phyloP scores from a whole-genome alignment of 2,329 filamentous ascomycete species.

The Grosmannia clavigera region DNA sequence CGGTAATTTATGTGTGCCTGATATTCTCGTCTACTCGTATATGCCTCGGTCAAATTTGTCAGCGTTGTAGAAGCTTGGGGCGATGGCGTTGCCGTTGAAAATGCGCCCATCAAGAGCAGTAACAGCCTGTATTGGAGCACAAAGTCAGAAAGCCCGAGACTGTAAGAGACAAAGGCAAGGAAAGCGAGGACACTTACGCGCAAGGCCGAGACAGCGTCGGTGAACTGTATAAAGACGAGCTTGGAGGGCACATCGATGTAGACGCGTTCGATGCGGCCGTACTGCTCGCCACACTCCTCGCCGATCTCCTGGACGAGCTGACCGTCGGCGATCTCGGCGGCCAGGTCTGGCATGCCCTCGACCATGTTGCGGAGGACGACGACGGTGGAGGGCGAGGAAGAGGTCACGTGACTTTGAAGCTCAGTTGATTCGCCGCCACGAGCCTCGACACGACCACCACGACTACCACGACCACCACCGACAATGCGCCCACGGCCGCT shows the following conservation, averaged over 20 bases:
- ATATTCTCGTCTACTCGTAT: conserved; percentile 4
- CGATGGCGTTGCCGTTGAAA: conserved; percentile 78
- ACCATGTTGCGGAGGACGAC: conserved; percentile 78
- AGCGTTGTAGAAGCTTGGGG: conserved; percentile 68
- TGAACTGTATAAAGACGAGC: conserved; percentile 89
- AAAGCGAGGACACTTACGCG: conserved; percentile 43
- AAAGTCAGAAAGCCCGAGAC: background rate
- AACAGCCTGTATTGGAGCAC: conserved; percentile 50
- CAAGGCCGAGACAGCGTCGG: conserved; percentile 69
- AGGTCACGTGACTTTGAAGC: too few relatives aligned
- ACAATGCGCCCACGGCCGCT: conserved; percentile 70
- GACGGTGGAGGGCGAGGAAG: conserved; percentile 49
- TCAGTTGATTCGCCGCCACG: too few relatives aligned
- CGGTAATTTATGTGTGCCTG: background rate
- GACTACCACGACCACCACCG: conserved; percentile 53
- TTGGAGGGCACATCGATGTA: conserved; percentile 54
- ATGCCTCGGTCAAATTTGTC: conserved; percentile 66
- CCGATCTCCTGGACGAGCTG: conserved; percentile 83
- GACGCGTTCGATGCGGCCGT: conserved; percentile 70
- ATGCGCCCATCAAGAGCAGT: conserved; percentile 78
- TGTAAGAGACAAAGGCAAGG: background rate
- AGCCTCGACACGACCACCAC: conserved; percentile 45
- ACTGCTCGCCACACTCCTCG: conserved; percentile 73
- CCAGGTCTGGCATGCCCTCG: conserved; percentile 63
- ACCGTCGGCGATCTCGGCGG: conserved; percentile 60